A percentile compares a stretch with the other conserved stretches of the same genome.
phyloP scores from a whole-genome alignment of 1,284 basidiomycete genomes.

The Cutaneotrichosporon mucoides region DNA sequence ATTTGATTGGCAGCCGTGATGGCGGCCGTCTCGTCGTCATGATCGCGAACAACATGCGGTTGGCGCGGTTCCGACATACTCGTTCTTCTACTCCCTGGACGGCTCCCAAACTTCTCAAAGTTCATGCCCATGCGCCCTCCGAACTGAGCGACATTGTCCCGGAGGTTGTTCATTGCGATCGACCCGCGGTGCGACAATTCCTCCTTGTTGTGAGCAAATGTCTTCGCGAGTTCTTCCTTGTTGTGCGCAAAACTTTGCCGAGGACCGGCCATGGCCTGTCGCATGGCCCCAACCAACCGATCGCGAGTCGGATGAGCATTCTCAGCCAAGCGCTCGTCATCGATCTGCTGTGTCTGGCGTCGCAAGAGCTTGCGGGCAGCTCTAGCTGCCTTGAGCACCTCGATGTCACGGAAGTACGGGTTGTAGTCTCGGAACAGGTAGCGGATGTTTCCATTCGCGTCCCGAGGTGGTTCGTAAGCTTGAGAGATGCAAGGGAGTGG shows the following conservation, averaged over 20 bases:
- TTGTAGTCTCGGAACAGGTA: conserved; percentile 58
- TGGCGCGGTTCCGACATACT: background rate
- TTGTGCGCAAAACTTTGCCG: conserved; percentile 34
- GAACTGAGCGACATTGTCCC: conserved; percentile 10
- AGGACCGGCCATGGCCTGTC: conserved; percentile 38
- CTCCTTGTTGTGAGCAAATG: conserved; percentile 39
- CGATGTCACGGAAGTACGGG: conserved; percentile 52
- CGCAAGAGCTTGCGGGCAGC: conserved; percentile 50
- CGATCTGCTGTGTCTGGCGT: conserved; percentile 42
- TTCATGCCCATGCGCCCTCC: conserved; percentile 6
- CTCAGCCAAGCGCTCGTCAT: conserved; percentile 28
- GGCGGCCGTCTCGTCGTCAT: conserved; percentile 28
- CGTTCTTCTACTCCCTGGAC: conserved; percentile 9
- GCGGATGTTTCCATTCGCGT: conserved; percentile 31
- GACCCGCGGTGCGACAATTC: conserved; percentile 38
- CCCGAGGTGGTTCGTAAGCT: conserved; percentile 48
- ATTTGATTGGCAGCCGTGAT: conserved; percentile 27
- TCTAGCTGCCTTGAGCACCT: conserved; percentile 52
- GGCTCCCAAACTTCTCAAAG: conserved; percentile 2
- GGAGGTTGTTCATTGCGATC: conserved; percentile 39
- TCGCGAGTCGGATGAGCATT: conserved; percentile 24
- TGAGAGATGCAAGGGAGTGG: conserved; percentile 41
- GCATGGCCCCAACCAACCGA: conserved; percentile 42
- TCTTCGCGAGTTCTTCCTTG: conserved; percentile 38
- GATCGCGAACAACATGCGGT: background rate